A percentile compares a stretch with the other conserved stretches of the same genome.
Evolutionary conservation across 768 basidiomycete species (phyloP).

Genomic region (Obba rivulosa): DNA sequence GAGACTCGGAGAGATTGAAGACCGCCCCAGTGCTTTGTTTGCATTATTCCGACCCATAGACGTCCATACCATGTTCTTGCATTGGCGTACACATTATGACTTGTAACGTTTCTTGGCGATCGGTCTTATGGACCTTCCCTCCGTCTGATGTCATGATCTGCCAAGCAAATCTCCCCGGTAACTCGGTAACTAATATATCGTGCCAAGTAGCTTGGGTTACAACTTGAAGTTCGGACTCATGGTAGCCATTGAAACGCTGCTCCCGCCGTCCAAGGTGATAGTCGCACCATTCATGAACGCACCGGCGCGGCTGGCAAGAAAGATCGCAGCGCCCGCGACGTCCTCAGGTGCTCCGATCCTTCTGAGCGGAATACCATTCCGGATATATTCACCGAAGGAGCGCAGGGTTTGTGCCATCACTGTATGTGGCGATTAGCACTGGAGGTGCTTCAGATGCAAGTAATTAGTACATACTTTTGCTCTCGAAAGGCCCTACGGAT

Average conservation of each 20-base stretch:
- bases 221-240: constrained; percentile 24
- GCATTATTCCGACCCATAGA: too few relatives aligned
- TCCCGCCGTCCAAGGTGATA: constrained; percentile 57
- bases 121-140: too few relatives aligned
- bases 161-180: too few relatives aligned
- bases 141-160: too few relatives aligned
- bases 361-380: constrained; percentile 39
- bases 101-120: too few relatives aligned
- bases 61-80: too few relatives aligned
- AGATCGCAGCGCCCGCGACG: constrained; percentile 57
- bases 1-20: too few relatives aligned
- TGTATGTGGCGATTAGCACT: constrained; percentile 11
- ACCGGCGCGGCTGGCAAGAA: constrained; percentile 54
- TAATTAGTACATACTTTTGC: constrained; percentile 23
- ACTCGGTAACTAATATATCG: too few relatives aligned
- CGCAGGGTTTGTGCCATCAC: constrained; percentile 54
- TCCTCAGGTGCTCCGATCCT: constrained; percentile 62
- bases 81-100: too few relatives aligned
- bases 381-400: constrained; percentile 37
- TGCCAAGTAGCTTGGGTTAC: constrained; percentile 15
- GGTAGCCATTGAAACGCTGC: constrained; percentile 33
- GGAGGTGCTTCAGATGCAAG: neutral
- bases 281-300: constrained; percentile 62
- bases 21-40: too few relatives aligned
- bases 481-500: constrained; percentile 23